These are phyloP conservation scores for Achlya hypogyna DNA, from an alignment of 352 stramenopile genomes.

Conservation along the genomic window DNA sequence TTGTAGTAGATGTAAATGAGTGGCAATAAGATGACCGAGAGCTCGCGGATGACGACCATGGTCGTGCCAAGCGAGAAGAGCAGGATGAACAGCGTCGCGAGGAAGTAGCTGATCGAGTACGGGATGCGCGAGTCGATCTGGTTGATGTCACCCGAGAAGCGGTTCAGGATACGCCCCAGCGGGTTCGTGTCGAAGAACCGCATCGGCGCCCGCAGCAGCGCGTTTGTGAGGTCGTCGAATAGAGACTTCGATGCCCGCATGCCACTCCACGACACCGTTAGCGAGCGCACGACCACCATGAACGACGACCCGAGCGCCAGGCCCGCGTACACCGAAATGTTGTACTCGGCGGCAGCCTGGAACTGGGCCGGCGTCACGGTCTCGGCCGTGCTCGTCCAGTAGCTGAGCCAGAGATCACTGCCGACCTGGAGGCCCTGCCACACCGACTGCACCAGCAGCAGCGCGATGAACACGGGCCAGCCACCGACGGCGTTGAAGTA, in stretches of 20 bases:
- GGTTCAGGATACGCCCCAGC: conserved; percentile 81
- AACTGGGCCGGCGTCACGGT: not conserved
- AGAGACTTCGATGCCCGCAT: conserved; percentile 52
- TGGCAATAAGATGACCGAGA: conserved; percentile 70
- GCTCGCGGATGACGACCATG: conserved; percentile 65
- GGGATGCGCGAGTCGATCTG: conserved; percentile 85
- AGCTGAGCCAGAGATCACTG: conserved; percentile 8
- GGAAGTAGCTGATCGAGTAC: conserved; percentile 35
- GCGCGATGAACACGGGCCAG: not conserved
- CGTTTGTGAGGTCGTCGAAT: conserved; percentile 80
- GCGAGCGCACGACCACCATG: conserved; percentile 46
- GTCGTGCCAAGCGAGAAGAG: conserved; percentile 78
- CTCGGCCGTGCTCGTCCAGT: conserved; percentile 1
- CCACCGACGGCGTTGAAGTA: conserved; percentile 42
- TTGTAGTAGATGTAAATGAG: conserved; percentile 77
- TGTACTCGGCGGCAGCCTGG: conserved; percentile 11
- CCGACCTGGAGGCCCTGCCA: conserved; percentile 4
- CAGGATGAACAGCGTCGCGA: conserved; percentile 59
- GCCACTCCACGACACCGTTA: conserved; percentile 47
- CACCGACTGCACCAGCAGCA: not conserved
- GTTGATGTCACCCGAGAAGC: conserved; percentile 89
- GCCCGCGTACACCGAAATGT: conserved; percentile 51
- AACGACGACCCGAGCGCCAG: conserved; percentile 37
- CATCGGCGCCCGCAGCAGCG: conserved; percentile 85
- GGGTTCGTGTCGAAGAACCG: conserved; percentile 92